Conservation (phyloP, 768 basidiomycete species). For the Mycena floridula region DNA sequence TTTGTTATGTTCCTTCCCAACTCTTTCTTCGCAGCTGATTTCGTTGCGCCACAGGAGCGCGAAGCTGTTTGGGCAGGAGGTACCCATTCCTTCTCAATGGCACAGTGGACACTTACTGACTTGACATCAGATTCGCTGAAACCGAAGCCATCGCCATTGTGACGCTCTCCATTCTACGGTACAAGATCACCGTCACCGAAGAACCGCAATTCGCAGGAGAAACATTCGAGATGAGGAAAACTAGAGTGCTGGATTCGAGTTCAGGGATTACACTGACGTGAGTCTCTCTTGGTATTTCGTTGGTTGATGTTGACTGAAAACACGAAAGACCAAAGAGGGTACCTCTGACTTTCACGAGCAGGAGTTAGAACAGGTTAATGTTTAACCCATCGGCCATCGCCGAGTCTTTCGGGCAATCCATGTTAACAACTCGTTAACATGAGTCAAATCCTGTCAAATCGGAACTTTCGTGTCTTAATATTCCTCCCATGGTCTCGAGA, state of each 20-base stretch:
- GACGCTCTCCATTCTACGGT: conserved; percentile 40
- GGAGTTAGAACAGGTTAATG: too few species aligned
- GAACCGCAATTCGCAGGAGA: conserved; percentile 43
- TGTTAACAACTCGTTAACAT: too few species aligned
- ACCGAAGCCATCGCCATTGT: conserved; percentile 45
- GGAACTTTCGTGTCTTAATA: too few species aligned
- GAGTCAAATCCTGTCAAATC: too few species aligned
- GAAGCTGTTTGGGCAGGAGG: conserved; percentile 41
- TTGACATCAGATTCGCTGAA: conserved; percentile 31
- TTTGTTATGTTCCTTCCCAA: too few species aligned
- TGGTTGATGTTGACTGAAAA: not conserved
- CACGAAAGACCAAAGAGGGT: not conserved
- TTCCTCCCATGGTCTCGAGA: too few species aligned
- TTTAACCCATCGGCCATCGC: too few species aligned
- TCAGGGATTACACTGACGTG: conserved; percentile 40
- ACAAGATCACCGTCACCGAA: conserved; percentile 42
- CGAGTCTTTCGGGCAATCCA: too few species aligned
- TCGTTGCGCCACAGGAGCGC: conserved; percentile 28
- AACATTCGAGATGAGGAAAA: conserved; percentile 39
- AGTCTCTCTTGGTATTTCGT: conserved; percentile 15
- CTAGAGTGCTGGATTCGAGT: conserved; percentile 29
- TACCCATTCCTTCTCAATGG: conserved; percentile 9
- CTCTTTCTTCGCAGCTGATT: not conserved
- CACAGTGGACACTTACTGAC: not conserved
- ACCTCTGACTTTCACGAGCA: not conserved